phyloP scores from a whole-genome alignment of 2,329 filamentous ascomycete genomes.

The Penicillium nordicum region DNA sequence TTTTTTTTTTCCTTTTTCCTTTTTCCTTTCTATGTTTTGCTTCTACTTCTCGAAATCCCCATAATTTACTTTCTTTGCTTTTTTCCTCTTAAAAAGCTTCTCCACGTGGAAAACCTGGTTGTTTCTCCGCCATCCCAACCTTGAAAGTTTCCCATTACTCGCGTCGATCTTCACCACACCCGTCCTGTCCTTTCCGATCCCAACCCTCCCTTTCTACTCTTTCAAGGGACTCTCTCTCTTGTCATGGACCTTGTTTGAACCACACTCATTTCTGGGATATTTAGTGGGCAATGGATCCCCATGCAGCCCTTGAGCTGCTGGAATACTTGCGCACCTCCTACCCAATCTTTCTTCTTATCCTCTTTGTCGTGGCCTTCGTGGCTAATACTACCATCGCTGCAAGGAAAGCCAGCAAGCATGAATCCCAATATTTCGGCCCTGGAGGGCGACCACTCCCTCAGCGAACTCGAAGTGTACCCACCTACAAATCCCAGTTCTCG shows the following conservation, averaged over 20 bases:
- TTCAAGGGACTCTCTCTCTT: slow-evolving; percentile 14
- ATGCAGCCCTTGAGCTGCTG: slow-evolving; percentile 44
- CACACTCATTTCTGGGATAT: background rate
- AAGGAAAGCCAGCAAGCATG: slow-evolving; percentile 46
- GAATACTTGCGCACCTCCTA: slow-evolving; percentile 56
- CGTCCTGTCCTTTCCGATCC: slow-evolving; percentile 23
- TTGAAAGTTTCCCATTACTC: slow-evolving; percentile 2
- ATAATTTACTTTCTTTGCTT: background rate
- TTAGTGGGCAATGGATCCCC: slow-evolving; percentile 32
- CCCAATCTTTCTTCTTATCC: slow-evolving; percentile 60
- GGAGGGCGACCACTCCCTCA: slow-evolving; percentile 84
- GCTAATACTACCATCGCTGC: slow-evolving; percentile 57
- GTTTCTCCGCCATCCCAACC: background rate
- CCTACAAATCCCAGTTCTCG: slow-evolving; percentile 56
- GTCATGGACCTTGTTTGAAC: slow-evolving; percentile 35
- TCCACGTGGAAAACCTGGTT: slow-evolving; percentile 8
- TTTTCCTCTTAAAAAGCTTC: background rate
- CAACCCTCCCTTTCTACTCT: slow-evolving; percentile 12
- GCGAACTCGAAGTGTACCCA: slow-evolving; percentile 51
- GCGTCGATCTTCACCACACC: slow-evolving; percentile 21
- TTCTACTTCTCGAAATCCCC: background rate
- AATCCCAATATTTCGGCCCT: slow-evolving; percentile 64
- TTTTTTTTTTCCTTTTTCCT: background rate
- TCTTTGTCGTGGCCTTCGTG: slow-evolving; percentile 63
- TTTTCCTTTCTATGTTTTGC: slow-evolving; percentile 2